Conservation (phyloP, 805 yeast genomes). For the Wickerhamomyces alni region DNA sequence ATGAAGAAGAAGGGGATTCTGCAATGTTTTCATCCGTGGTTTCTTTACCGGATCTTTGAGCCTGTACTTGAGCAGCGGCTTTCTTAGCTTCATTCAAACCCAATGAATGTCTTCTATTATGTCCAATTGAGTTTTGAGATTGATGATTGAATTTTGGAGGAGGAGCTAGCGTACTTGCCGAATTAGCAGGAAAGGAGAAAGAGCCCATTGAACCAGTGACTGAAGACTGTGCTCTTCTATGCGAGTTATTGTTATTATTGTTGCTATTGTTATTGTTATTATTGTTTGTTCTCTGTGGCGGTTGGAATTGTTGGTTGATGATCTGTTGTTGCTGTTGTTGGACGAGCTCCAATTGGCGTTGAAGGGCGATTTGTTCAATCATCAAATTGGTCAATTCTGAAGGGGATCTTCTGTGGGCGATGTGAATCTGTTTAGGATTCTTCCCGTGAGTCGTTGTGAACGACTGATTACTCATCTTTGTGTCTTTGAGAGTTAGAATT, state of each 20-base stretch:
- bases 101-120: slow-evolving; percentile 84
- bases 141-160: slow-evolving; percentile 18
- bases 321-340: slow-evolving; percentile 91
- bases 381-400: slow-evolving; percentile 87
- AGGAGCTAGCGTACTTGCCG: slow-evolving; percentile 17
- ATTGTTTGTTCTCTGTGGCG: slow-evolving; percentile 5
- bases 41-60: slow-evolving; percentile 45
- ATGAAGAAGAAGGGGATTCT: slow-evolving; percentile 7
- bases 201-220: slow-evolving; percentile 29
- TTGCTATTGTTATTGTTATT: too few species aligned
- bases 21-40: slow-evolving; percentile 12
- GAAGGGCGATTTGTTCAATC: slow-evolving; percentile 84
- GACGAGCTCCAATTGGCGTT: slow-evolving; percentile 86
- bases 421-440: slow-evolving; percentile 64
- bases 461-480: slow-evolving; percentile 16
- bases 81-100: slow-evolving; percentile 89
- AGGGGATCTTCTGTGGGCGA: slow-evolving; percentile 97
- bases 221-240: slow-evolving; percentile 44
- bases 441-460: slow-evolving; percentile 33
- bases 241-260: slow-evolving; percentile 21
- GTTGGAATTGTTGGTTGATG: slow-evolving; percentile 39
- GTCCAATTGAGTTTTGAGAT: slow-evolving; percentile 42
- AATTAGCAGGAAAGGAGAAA: slow-evolving; percentile 15
- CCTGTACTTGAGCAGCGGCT: slow-evolving; percentile 91
- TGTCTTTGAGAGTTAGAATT: slow-evolving; percentile 8